A percentile compares a stretch with the other conserved stretches of the same genome.
phyloP scores from a whole-genome alignment of 1,284 basidiomycete genomes.

The Tetrapyrgos nigripes region DNA sequence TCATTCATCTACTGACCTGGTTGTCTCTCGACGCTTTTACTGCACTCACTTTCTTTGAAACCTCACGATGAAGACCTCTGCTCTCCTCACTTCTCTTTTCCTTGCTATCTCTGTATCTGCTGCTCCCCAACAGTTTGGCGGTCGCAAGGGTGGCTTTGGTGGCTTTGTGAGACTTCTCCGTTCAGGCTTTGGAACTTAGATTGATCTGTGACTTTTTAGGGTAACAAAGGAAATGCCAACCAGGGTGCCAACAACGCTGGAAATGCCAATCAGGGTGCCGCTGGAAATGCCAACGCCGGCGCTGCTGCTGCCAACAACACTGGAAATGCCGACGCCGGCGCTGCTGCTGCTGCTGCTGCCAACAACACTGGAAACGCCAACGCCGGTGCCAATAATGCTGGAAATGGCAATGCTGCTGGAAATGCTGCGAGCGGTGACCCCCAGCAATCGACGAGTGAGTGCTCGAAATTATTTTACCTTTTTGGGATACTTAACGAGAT shows the following conservation, averaged over 20 bases:
- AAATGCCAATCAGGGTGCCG: constrained; percentile 6
- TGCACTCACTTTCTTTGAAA: constrained; percentile 28
- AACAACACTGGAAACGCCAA: constrained; percentile 8
- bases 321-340: not conserved
- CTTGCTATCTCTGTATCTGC: constrained; percentile 34
- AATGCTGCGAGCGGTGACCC: constrained; percentile 21
- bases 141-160: not conserved
- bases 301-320: constrained; percentile 5
- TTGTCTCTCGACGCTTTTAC: constrained; percentile 24
- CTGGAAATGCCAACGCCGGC: constrained; percentile 2
- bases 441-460: constrained; percentile 40
- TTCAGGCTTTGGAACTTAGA: too few species aligned
- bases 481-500: not conserved
- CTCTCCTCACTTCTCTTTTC: constrained; percentile 33
- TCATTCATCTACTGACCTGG: constrained; percentile 31
- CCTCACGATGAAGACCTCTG: constrained; percentile 38
- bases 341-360: constrained; percentile 2
- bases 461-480: not conserved
- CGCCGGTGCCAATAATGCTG: not conserved
- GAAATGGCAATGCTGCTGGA: constrained; percentile 12
- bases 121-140: constrained; percentile 21
- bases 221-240: not conserved
- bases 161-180: too few species aligned
- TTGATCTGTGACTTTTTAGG: not conserved
- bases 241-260: not conserved